Percentiles rank a stretch among this genome's conserved stretches.
Conservation (phyloP, 768 basidiomycete genomes). For the Boletus reticuloceps region DNA sequence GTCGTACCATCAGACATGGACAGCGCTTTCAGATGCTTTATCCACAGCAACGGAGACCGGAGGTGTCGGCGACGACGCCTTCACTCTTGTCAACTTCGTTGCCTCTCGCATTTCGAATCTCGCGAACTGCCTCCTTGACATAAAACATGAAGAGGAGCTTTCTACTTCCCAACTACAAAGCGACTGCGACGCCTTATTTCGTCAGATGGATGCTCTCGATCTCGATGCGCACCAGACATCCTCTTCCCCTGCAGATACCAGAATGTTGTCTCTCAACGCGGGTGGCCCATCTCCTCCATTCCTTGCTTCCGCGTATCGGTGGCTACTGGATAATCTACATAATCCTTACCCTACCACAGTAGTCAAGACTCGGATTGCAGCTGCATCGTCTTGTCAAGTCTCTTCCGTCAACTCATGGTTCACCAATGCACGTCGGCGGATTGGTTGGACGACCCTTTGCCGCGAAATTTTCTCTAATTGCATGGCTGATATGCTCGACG, state of each 20-base stretch:
- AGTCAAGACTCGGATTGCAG: conserved; percentile 23
- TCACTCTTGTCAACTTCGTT: too few relatives aligned
- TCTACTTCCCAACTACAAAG: too few relatives aligned
- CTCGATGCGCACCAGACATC: too few relatives aligned
- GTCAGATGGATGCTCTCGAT: too few relatives aligned
- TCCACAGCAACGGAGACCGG: background rate
- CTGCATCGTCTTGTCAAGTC: conserved; percentile 19
- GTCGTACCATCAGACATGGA: background rate
- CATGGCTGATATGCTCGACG: conserved; percentile 25
- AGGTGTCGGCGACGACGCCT: too few relatives aligned
- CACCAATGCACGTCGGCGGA: conserved; percentile 43
- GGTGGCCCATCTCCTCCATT: background rate
- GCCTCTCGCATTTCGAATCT: too few relatives aligned
- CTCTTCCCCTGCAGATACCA: too few relatives aligned
- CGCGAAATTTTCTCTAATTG: conserved; percentile 26
- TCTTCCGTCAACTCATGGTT: conserved; percentile 48
- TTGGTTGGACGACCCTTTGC: conserved; percentile 50
- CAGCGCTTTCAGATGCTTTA: background rate
- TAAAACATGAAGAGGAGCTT: too few relatives aligned
- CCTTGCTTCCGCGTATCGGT: conserved; percentile 29
- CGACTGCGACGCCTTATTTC: too few relatives aligned
- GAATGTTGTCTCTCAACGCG: too few relatives aligned
- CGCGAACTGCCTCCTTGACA: too few relatives aligned
- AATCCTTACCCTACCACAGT: conserved; percentile 48
- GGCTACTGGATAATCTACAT: conserved; percentile 46